Conservation (phyloP, 2,329 filamentous ascomycete species). For the Emmonsia crescens region DNA sequence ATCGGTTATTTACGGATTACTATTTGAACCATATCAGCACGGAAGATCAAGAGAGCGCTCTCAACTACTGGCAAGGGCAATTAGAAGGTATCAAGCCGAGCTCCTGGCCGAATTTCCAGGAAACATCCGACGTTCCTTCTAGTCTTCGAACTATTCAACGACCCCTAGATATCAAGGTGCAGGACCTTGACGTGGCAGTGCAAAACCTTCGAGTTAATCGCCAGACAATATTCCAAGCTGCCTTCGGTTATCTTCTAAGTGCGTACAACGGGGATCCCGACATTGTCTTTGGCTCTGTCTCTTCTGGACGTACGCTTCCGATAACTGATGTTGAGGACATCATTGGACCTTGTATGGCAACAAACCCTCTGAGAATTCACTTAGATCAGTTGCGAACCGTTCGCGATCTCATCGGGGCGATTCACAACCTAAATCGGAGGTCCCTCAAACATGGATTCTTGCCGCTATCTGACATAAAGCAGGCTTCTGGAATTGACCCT, state of each 20-base stretch:
- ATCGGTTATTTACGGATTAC: conserved; percentile 47
- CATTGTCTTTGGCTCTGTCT: conserved; percentile 65
- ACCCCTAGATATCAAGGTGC: conserved; percentile 26
- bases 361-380: conserved; percentile 61
- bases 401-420: conserved; percentile 49
- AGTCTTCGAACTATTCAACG: conserved; percentile 20
- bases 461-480: conserved; percentile 59
- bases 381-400: conserved; percentile 42
- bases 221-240: conserved; percentile 67
- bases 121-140: conserved; percentile 19
- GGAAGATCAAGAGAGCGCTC: conserved; percentile 32
- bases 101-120: conserved; percentile 49
- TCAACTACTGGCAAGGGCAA: conserved; percentile 59
- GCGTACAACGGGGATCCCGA: conserved; percentile 55
- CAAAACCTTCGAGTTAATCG: conserved; percentile 42
- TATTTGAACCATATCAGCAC: conserved; percentile 25
- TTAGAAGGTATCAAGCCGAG: conserved; percentile 47
- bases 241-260: conserved; percentile 54
- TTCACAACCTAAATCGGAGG: conserved; percentile 56
- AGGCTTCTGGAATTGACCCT: conserved; percentile 43
- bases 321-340: conserved; percentile 59
- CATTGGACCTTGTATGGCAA: conserved; percentile 68
- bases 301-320: conserved; percentile 69
- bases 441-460: conserved; percentile 54
- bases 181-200: conserved; percentile 28